phyloP scores from a whole-genome alignment of 441 rosid species.

The Adansonia madagascariensis region DNA sequence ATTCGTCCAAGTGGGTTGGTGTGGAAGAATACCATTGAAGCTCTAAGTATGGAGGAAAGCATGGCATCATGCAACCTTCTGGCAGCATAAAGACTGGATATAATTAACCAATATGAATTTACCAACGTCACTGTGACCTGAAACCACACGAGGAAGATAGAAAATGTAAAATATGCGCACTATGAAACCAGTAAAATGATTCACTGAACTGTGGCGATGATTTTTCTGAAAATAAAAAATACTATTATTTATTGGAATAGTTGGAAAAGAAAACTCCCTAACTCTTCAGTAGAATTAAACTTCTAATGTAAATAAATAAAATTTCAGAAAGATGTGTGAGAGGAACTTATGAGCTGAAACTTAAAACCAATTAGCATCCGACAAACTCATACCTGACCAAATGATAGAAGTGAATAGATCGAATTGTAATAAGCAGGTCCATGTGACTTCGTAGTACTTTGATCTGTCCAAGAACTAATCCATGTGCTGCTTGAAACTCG shows the following conservation, averaged over 20 bases:
- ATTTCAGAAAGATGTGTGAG: background rate
- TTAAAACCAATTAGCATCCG: conserved; percentile 1
- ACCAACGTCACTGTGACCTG: conserved; percentile 83
- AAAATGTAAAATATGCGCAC: background rate
- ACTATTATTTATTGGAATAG: conserved; percentile 11
- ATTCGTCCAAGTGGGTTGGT: conserved; percentile 93
- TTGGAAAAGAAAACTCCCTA: background rate
- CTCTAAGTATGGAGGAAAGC: conserved; percentile 86
- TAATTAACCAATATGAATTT: conserved; percentile 91
- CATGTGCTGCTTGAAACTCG: conserved; percentile 95
- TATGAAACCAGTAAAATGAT: conserved; percentile 8
- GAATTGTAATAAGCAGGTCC: conserved; percentile 79
- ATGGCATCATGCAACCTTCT: conserved; percentile 88
- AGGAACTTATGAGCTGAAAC: background rate
- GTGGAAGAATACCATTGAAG: conserved; percentile 97
- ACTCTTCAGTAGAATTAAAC: background rate
- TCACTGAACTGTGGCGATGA: conserved; percentile 13
- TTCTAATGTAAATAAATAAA: background rate
- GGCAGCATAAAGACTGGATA: conserved; percentile 86
- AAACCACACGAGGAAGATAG: conserved; percentile 27
- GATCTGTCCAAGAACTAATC: conserved; percentile 98
- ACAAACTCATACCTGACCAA: conserved; percentile 75
- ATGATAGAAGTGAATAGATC: conserved; percentile 73
- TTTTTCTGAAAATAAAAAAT: conserved; percentile 13
- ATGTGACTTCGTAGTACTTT: conserved; percentile 54